These are phyloP conservation scores for Trichoderma gamsii DNA, from an alignment of 495 filamentous ascomycete species.

Conservation along the genomic window DNA sequence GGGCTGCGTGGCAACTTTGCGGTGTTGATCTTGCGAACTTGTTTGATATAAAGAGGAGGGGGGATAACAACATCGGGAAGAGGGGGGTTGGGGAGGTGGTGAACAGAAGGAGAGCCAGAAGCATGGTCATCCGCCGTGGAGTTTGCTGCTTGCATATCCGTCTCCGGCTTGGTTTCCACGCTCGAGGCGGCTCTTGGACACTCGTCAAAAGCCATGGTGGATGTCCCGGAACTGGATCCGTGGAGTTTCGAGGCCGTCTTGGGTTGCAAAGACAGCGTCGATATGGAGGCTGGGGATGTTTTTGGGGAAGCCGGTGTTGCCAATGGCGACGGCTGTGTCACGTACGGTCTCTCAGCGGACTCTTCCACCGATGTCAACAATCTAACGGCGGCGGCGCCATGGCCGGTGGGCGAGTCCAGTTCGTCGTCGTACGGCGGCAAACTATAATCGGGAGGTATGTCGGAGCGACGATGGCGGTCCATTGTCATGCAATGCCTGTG, in stretches of 20 bases:
- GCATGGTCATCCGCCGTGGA: neutral
- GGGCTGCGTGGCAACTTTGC: slow-evolving; percentile 15
- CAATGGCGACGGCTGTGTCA: slow-evolving; percentile 29
- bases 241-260: slow-evolving; percentile 12
- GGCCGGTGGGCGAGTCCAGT: slow-evolving; percentile 32
- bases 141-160: neutral
- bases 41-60: slow-evolving; percentile 4
- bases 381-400: slow-evolving; percentile 39
- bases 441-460: slow-evolving; percentile 39
- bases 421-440: slow-evolving; percentile 38
- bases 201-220: slow-evolving; percentile 12
- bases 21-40: neutral
- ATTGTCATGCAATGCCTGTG: slow-evolving; percentile 26
- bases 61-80: neutral
- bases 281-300: neutral
- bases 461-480: slow-evolving; percentile 32
- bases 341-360: slow-evolving; percentile 38
- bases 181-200: slow-evolving; percentile 4
- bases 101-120: slow-evolving; percentile 2
- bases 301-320: slow-evolving; percentile 11
- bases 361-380: slow-evolving; percentile 50
- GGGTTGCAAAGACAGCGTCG: neutral
- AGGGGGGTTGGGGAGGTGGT: neutral
- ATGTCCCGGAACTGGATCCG: neutral
- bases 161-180: neutral